phyloP scores from a whole-genome alignment of 805 yeast species.

The Wickerhamiella brachini region DNA sequence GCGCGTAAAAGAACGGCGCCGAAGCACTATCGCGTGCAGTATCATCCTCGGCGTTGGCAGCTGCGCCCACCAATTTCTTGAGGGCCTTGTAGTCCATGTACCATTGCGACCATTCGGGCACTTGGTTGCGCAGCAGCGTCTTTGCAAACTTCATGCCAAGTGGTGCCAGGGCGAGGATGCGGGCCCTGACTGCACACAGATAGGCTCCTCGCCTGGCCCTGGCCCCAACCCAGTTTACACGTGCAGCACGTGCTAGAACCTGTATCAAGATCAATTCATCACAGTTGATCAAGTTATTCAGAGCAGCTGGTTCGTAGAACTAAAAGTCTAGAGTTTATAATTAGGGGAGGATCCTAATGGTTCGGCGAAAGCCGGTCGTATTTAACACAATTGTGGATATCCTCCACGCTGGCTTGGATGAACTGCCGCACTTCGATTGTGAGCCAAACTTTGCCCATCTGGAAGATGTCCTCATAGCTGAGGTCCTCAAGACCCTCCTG shows the following conservation, averaged over 20 bases:
- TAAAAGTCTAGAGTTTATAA: background rate
- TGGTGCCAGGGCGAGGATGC: background rate
- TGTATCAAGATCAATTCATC: too few relatives aligned
- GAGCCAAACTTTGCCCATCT: slow-evolving; percentile 84
- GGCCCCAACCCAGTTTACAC: too few relatives aligned
- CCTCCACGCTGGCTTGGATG: slow-evolving; percentile 70
- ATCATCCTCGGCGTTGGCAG: slow-evolving; percentile 29
- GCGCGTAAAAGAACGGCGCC: slow-evolving; percentile 47
- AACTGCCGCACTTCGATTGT: slow-evolving; percentile 81
- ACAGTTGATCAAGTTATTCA: too few relatives aligned
- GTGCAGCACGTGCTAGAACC: too few relatives aligned
- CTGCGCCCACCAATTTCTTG: slow-evolving; percentile 63
- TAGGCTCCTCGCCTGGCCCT: too few relatives aligned
- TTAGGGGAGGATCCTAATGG: slow-evolving; percentile 1
- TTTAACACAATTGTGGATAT: slow-evolving; percentile 40
- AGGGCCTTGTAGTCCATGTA: slow-evolving; percentile 78
- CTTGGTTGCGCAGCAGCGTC: slow-evolving; percentile 61
- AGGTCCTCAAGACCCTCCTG: slow-evolving; percentile 26
- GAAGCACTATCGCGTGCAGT: background rate
- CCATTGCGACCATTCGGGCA: slow-evolving; percentile 79
- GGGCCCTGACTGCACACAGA: too few relatives aligned
- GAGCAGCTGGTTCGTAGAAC: too few relatives aligned
- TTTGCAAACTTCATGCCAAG: slow-evolving; percentile 18
- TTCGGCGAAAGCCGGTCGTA: slow-evolving; percentile 57
- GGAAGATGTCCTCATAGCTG: slow-evolving; percentile 38